These are phyloP conservation scores for Xylariaceae sp. DNA, from an alignment of 2,329 filamentous ascomycete species.

Conservation along the genomic window DNA sequence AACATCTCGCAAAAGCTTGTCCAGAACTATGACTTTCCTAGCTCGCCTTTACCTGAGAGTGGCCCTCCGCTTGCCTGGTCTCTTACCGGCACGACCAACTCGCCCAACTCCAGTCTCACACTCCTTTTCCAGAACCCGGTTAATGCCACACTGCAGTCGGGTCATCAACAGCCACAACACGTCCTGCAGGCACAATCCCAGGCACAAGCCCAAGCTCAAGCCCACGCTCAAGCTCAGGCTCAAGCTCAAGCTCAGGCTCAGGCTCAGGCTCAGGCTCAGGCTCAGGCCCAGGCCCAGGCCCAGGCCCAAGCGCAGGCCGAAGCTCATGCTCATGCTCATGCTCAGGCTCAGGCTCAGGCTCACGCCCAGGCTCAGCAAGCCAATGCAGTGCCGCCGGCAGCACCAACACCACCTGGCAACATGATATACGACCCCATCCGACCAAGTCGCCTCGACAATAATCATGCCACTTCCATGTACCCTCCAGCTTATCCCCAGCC, in stretches of 20 bases:
- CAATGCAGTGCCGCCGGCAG: constrained; percentile 31
- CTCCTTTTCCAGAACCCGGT: constrained; percentile 64
- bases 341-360: no score
- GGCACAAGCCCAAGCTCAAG: constrained; percentile 12
- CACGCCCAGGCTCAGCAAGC: constrained; percentile 13
- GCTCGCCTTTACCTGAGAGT: constrained; percentile 41
- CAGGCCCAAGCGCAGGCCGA: no score
- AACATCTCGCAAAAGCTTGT: constrained; percentile 41
- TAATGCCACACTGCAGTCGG: constrained; percentile 9
- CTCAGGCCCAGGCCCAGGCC: no score
- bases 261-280: no score
- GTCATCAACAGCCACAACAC: neutral
- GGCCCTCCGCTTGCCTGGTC: constrained; percentile 69
- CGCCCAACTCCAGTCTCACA: constrained; percentile 75
- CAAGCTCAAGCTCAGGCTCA: no score
- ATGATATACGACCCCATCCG: constrained; percentile 58
- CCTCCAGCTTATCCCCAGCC: constrained; percentile 46
- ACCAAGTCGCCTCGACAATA: constrained; percentile 47
- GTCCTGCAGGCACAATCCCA: constrained; percentile 5
- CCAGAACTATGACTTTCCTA: constrained; percentile 37
- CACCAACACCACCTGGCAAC: constrained; percentile 48
- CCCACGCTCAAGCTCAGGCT: no score
- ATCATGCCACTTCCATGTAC: no score
- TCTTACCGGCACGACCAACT: constrained; percentile 81
- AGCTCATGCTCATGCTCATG: no score